Percentiles rank a stretch among this genome's conserved stretches.
phyloP scores from a whole-genome alignment of 139 green algal genomes.

The Chlamydomonas sp. region DNA sequence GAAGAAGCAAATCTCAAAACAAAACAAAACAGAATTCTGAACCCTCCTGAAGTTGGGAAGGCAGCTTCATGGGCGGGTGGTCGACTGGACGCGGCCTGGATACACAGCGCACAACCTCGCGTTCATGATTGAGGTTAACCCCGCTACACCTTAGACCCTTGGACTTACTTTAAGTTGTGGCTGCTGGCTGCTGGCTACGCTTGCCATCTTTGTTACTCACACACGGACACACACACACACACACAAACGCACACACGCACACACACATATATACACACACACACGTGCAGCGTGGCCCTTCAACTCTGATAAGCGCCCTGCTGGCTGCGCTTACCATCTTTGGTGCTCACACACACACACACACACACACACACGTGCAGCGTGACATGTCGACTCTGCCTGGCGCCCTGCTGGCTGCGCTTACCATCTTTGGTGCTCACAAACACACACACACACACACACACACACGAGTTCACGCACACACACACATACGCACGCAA shows the following conservation, averaged over 20 bases:
- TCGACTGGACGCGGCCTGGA: neutral
- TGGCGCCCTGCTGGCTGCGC: too few species aligned
- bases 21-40: too few species aligned
- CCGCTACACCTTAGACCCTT: neutral
- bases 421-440: too few species aligned
- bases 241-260: neutral
- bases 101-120: neutral
- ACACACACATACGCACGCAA: conserved; percentile 1
- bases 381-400: too few species aligned
- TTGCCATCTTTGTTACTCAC: neutral
- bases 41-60: too few species aligned
- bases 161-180: too few species aligned
- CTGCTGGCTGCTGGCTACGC: too few species aligned
- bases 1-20: too few species aligned
- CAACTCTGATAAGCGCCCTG: neutral
- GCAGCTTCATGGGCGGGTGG: neutral
- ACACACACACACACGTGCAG: neutral
- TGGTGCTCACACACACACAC: neutral
- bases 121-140: neutral
- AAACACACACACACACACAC: too few species aligned
- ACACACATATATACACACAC: neutral
- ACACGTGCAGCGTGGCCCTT: neutral
- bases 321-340: neutral
- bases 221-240: neutral
- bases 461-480: too few species aligned